Conservation (phyloP, 208 protist genomes). For the Leishmania aethiopica region DNA sequence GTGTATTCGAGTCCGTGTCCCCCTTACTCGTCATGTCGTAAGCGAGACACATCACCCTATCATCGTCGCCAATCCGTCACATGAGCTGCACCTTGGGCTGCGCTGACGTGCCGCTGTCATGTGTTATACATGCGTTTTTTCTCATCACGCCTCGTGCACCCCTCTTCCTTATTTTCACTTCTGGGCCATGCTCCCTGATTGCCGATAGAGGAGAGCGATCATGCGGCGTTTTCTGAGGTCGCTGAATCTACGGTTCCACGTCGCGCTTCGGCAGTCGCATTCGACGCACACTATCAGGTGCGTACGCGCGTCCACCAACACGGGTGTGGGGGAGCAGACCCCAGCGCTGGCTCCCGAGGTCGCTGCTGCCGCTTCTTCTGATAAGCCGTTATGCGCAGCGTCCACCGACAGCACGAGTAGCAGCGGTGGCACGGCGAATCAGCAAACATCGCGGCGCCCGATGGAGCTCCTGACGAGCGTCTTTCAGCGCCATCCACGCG, state of each 20-base stretch:
- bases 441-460: conserved; percentile 23
- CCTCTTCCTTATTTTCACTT: neutral
- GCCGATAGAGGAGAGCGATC: no score
- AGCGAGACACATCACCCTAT: neutral
- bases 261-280: neutral
- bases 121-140: conserved; percentile 13
- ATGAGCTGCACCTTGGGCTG: conserved; percentile 13
- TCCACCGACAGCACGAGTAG: no score
- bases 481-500: conserved; percentile 69
- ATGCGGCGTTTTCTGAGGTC: neutral
- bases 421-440: neutral
- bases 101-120: neutral
- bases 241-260: neutral
- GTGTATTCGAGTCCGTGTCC: neutral
- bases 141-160: neutral
- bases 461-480: conserved; percentile 72
- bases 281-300: neutral
- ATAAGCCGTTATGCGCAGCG: neutral
- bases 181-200: neutral
- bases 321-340: neutral
- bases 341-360: neutral
- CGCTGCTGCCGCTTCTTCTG: neutral
- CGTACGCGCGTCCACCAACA: neutral
- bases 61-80: neutral
- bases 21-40: no score